These are phyloP conservation scores for Cynanchum wilfordii DNA, from an alignment of 257 asterid genomes.

Conservation along the genomic window DNA sequence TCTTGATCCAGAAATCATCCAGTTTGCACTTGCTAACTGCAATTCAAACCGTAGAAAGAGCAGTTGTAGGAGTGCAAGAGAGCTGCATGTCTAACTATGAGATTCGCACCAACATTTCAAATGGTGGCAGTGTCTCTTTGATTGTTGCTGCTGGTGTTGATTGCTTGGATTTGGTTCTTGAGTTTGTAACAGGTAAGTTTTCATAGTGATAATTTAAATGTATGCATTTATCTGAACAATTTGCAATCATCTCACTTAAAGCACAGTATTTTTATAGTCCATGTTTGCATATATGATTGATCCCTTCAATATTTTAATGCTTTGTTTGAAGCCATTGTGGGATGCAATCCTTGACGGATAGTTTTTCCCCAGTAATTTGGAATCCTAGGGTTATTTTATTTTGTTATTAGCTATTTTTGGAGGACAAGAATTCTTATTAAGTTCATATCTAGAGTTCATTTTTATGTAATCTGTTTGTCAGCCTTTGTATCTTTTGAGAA, in stretches of 20 bases:
- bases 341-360: background rate
- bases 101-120: conserved; percentile 45
- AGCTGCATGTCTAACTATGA: conserved; percentile 56
- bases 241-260: background rate
- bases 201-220: background rate
- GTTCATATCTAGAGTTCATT: background rate
- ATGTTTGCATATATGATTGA: background rate
- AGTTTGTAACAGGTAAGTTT: conserved; percentile 59
- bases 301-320: background rate
- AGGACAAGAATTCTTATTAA: background rate
- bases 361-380: background rate
- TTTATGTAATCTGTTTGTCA: background rate
- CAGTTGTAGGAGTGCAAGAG: conserved; percentile 73
- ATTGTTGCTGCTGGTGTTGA: conserved; percentile 83
- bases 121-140: conserved; percentile 65
- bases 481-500: background rate
- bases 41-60: conserved; percentile 80
- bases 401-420: background rate
- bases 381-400: background rate
- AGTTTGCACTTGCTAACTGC: conserved; percentile 59
- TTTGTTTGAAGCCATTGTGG: background rate
- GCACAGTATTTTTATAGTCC: background rate
- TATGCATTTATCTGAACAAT: background rate
- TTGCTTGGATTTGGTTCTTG: conserved; percentile 70
- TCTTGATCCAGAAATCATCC: conserved; percentile 55